Evolutionary conservation across 1,284 basidiomycete species (phyloP), one percentile per base, ranked within the genome.

Genomic region (Rhizoctonia solani): DNA sequence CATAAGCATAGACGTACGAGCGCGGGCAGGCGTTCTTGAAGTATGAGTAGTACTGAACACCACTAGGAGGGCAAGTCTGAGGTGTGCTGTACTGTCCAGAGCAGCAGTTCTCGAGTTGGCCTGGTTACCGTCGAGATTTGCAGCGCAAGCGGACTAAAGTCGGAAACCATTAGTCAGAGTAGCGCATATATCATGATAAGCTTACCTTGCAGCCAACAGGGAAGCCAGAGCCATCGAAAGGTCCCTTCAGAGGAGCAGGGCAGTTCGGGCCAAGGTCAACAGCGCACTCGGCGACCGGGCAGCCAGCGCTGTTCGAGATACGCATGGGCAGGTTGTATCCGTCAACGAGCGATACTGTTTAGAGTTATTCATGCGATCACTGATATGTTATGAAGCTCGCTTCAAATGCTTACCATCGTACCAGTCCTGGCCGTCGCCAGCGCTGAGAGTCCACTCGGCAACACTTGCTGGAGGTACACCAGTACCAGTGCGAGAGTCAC

Each of bases 121-220:
- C n/a, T n/a, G n/a, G n/a, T n/a, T n/a, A n/a, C n/a, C n/a, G n/a
- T n/a, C n/a, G n/a, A n/a, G n/a, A 19, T 69, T 41, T 50, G 69
- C 70, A 25, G 66, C 69, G 53, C 66, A 65, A 44, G 59, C 59
- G 19, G 59, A 65, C 59, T 65, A 30, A 25, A 49, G 19, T 59
- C 85, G 1, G 74, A 71, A 86, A n/a, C n/a, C 88, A 1, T 86
- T 83, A 54, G 80, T 65, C 9, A 14, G 44, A 23, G 27, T 41
- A 13, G 32, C 19, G 5, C 30, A 34, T 3, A 14, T 41, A n/a
- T 9, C 30, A 23, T n/a, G 41, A 23, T 32, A 14, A 41, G 5
- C n/a, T 25, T 53, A 65, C 63, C 63, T 69, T 68, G 69, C 70
- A 71, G 56, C 70, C 70, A 1, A 71, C 67, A 39, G 70, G 70